Percentiles rank a stretch among this genome's conserved stretches.
phyloP scores from a whole-genome alignment of 768 basidiomycete genomes.

The Amanita thiersii region DNA sequence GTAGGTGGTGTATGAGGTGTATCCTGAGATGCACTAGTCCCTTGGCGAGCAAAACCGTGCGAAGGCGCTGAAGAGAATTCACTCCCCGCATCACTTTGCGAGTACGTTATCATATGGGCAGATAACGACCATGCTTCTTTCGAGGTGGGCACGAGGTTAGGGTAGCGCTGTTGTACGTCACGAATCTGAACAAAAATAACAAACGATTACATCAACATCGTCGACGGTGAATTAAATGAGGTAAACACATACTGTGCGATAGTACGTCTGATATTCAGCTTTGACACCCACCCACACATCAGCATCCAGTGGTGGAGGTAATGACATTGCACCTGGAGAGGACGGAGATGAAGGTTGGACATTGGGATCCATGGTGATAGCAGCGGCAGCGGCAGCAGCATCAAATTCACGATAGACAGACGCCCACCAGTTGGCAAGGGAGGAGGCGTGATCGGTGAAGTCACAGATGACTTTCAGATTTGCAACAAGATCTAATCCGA shows the following conservation, averaged over 20 bases:
- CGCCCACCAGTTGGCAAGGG: slow-evolving; percentile 24
- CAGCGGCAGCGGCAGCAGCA: slow-evolving; percentile 9
- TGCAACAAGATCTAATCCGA: slow-evolving; percentile 28
- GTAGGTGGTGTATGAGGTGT: slow-evolving; percentile 3
- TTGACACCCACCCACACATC: slow-evolving; percentile 2
- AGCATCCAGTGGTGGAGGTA: slow-evolving; percentile 4
- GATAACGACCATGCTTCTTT: slow-evolving; percentile 19
- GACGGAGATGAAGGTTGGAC: slow-evolving; percentile 5
- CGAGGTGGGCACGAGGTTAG: slow-evolving; percentile 18
- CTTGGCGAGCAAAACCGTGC: not conserved
- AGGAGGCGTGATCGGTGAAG: slow-evolving; percentile 19
- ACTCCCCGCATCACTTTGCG: not conserved
- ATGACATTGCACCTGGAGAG: slow-evolving; percentile 2
- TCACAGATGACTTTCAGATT: slow-evolving; percentile 27
- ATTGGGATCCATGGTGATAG: slow-evolving; percentile 8
- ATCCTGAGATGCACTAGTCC: not conserved
- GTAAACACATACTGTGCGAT: slow-evolving; percentile 14
- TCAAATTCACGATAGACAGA: slow-evolving; percentile 21
- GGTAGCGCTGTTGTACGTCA: slow-evolving; percentile 18
- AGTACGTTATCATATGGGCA: not conserved
- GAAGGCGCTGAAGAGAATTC: not conserved
- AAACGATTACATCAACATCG: not conserved
- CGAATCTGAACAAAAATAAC: slow-evolving; percentile 15
- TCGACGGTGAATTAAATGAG: not conserved
- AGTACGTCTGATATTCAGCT: slow-evolving; percentile 3